These are phyloP conservation scores for Aphanomyces cochlioides DNA, from an alignment of 352 stramenopile genomes.

Conservation along the genomic window DNA sequence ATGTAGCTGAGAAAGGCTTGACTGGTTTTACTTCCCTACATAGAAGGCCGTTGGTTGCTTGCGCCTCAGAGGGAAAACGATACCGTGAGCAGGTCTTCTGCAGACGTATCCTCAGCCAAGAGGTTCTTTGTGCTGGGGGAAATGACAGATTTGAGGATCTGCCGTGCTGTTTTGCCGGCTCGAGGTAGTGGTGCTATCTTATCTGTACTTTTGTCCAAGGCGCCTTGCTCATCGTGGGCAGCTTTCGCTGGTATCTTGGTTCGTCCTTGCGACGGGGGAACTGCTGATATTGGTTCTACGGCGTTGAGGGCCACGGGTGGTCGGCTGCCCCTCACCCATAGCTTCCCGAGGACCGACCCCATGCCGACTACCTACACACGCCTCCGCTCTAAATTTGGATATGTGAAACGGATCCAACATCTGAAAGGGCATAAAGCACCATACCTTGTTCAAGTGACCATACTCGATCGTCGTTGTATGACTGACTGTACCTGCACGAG, in stretches of 20 bases:
- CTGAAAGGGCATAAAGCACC: not conserved
- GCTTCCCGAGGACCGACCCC: constrained; percentile 13
- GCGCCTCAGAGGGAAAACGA: too few species aligned
- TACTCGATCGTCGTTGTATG: too few species aligned
- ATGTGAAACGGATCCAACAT: not conserved
- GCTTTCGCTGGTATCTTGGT: too few species aligned
- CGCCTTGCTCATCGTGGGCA: too few species aligned
- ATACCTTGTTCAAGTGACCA: not conserved
- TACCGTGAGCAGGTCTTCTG: constrained; percentile 24
- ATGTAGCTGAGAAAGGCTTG: constrained; percentile 24
- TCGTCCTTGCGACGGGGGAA: too few species aligned
- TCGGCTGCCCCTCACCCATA: not conserved
- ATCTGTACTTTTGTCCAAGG: too few species aligned
- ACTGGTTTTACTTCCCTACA: constrained; percentile 9
- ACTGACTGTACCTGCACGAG: too few species aligned
- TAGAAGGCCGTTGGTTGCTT: not conserved
- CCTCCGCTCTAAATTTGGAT: constrained; percentile 16
- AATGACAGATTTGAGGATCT: constrained; percentile 15
- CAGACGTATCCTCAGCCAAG: not conserved
- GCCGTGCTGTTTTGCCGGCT: not conserved
- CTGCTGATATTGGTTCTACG: not conserved
- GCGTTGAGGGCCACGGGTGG: not conserved
- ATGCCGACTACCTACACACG: not conserved
- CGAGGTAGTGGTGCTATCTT: not conserved
- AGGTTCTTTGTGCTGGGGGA: not conserved